phyloP scores from a whole-genome alignment of 371 early-diverging fungal genomes.

The Saksenaea vasiformis region DNA sequence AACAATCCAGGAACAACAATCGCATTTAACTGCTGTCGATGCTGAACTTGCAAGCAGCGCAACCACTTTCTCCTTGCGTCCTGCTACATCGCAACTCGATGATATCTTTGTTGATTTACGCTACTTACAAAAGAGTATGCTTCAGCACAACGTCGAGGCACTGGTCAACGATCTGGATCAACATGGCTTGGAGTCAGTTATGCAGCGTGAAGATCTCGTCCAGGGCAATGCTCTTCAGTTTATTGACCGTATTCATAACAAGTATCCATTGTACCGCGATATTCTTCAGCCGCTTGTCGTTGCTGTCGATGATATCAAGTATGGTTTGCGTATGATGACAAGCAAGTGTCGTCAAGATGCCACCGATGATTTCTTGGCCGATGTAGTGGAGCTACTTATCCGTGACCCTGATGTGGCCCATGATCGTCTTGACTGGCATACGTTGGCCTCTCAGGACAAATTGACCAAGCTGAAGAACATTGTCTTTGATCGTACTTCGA shows the following conservation, averaged over 20 bases:
- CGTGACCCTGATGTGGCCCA: constrained; percentile 45
- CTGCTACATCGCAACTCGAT: constrained; percentile 67
- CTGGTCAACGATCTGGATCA: constrained; percentile 50
- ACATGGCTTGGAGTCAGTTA: constrained; percentile 18
- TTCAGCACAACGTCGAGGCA: constrained; percentile 52
- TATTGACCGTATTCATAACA: constrained; percentile 61
- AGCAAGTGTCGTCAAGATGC: constrained; percentile 28
- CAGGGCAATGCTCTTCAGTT: constrained; percentile 77
- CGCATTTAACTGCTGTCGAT: constrained; percentile 21
- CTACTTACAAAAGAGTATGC: constrained; percentile 67
- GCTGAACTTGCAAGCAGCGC: constrained; percentile 35
- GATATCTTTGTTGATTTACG: constrained; percentile 78
- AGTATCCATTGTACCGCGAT: constrained; percentile 71
- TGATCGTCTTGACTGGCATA: constrained; percentile 43
- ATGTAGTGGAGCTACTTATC: constrained; percentile 50
- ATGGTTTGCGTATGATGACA: constrained; percentile 70
- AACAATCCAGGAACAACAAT: constrained; percentile 34
- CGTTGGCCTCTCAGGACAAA: constrained; percentile 46
- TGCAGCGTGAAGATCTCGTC: constrained; percentile 65
- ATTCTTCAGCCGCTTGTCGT: constrained; percentile 74
- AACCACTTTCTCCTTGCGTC: constrained; percentile 67
- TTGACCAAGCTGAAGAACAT: constrained; percentile 47
- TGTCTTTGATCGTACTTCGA: constrained; percentile 55
- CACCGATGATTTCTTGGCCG: constrained; percentile 33
- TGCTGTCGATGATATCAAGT: constrained; percentile 76